A percentile compares a stretch with the other conserved stretches of the same genome.
Evolutionary conservation across 2,329 filamentous ascomycete species (phyloP).

Genomic region (Atkinsonella hypoxylon): DNA sequence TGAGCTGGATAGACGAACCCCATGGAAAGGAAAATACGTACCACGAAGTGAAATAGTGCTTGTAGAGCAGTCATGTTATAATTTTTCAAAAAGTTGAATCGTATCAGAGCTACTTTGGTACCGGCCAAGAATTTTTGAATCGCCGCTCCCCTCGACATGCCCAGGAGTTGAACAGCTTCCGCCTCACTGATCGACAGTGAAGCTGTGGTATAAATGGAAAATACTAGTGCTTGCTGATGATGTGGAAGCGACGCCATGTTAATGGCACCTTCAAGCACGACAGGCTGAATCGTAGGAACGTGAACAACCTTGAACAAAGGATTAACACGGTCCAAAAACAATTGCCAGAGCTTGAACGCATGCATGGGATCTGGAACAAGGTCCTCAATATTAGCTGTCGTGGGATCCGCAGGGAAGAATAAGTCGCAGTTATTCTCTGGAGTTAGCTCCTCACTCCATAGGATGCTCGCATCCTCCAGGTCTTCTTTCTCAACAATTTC

Average conservation of each 20-base stretch:
- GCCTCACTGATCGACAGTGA: constrained; percentile 40
- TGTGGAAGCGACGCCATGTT: constrained; percentile 42
- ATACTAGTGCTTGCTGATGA: constrained; percentile 49
- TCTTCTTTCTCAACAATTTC: constrained; percentile 42
- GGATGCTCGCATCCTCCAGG: constrained; percentile 33
- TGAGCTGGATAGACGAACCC: too few species aligned
- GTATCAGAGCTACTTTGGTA: constrained; percentile 36
- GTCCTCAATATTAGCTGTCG: constrained; percentile 28
- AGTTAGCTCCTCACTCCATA: constrained; percentile 36
- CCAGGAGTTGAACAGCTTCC: constrained; percentile 43
- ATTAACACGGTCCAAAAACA: constrained; percentile 63
- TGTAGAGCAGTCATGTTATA: constrained; percentile 48
- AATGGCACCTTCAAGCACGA: constrained; percentile 49
- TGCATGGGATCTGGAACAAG: constrained; percentile 55
- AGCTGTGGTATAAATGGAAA: constrained; percentile 53
- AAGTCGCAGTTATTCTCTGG: constrained; percentile 42
- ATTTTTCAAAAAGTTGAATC: constrained; percentile 44
- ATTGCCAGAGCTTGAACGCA: constrained; percentile 62
- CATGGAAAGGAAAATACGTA: constrained; percentile 16
- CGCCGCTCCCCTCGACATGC: constrained; percentile 35
- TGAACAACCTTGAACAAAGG: constrained; percentile 63
- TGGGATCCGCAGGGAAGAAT: constrained; percentile 31
- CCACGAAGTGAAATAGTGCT: constrained; percentile 45
- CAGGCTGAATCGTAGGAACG: constrained; percentile 54
- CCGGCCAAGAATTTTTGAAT: constrained; percentile 40